phyloP scores from a whole-genome alignment of 2,329 filamentous ascomycete genomes.

The Fusarium sp. region DNA sequence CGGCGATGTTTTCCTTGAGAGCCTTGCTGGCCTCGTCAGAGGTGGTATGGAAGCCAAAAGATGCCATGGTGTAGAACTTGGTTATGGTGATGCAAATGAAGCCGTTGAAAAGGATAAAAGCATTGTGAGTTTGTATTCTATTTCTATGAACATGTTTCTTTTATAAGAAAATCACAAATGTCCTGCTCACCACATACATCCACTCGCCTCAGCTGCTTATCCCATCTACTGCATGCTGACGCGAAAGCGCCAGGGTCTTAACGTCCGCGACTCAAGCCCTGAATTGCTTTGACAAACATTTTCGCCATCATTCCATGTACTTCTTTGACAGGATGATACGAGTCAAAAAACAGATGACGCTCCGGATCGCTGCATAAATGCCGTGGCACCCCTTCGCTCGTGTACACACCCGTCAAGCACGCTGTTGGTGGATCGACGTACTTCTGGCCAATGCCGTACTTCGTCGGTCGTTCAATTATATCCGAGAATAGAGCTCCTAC shows the following conservation, averaged over 20 bases:
- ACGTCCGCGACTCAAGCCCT: background rate
- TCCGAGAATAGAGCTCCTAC: conserved; percentile 2
- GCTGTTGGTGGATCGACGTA: conserved; percentile 27
- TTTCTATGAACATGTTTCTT: background rate
- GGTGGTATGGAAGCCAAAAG: background rate
- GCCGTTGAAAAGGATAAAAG: background rate
- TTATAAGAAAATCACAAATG: background rate
- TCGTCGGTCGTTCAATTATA: background rate
- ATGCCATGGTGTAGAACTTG: background rate
- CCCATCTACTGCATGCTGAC: background rate
- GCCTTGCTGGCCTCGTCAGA: background rate
- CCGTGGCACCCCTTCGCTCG: conserved; percentile 17
- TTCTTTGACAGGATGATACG: conserved; percentile 23
- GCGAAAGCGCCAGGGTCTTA: background rate
- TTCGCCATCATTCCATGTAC: conserved; percentile 18
- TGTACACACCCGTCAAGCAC: conserved; percentile 21
- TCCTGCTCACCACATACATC: background rate
- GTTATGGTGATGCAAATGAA: background rate
- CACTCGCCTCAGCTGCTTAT: background rate
- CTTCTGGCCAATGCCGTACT: conserved; percentile 9
- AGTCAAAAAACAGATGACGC: conserved; percentile 27
- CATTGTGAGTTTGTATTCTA: background rate
- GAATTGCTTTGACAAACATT: conserved; percentile 11
- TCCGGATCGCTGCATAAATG: conserved; percentile 24
- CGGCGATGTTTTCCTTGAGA: background rate